Conservation (phyloP, 2,329 filamentous ascomycete genomes). For the Didymella segeticola region DNA sequence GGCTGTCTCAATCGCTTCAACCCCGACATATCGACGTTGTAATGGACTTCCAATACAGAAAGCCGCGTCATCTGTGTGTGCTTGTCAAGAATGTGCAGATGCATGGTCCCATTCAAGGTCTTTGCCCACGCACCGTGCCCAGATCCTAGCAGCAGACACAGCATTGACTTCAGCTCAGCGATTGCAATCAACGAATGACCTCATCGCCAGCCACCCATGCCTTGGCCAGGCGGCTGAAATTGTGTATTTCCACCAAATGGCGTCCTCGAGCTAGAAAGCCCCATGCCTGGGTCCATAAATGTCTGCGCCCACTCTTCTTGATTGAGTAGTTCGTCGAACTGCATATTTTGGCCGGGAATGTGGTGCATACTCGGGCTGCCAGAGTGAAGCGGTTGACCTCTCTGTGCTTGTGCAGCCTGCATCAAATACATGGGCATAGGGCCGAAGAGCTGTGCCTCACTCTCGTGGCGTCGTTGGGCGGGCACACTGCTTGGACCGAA, state of each 20-base stretch:
- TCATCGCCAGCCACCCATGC: conserved; percentile 24
- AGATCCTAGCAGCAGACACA: not conserved
- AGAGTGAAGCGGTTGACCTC: conserved; percentile 36
- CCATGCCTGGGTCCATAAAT: conserved; percentile 46
- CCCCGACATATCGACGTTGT: not conserved
- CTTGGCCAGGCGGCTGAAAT: conserved; percentile 29
- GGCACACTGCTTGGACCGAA: conserved; percentile 33
- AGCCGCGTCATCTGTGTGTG: not conserved
- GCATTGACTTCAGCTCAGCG: conserved; percentile 2
- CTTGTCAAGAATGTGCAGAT: not conserved
- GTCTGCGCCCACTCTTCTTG: conserved; percentile 51
- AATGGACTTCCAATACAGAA: not conserved
- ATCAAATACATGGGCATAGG: conserved; percentile 75
- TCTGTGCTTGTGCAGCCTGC: conserved; percentile 51
- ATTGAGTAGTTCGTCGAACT: conserved; percentile 48
- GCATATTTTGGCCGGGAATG: conserved; percentile 34
- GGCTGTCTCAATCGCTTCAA: not conserved
- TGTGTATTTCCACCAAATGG: conserved; percentile 28
- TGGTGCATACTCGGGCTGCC: conserved; percentile 29
- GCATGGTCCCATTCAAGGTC: not conserved
- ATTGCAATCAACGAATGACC: conserved; percentile 2
- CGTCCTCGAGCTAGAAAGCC: conserved; percentile 31
- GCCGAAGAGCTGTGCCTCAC: conserved; percentile 76
- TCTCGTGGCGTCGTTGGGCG: conserved; percentile 53
- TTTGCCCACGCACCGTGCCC: not conserved